phyloP scores from a whole-genome alignment of 441 rosid genomes.

The Sinapis alba region DNA sequence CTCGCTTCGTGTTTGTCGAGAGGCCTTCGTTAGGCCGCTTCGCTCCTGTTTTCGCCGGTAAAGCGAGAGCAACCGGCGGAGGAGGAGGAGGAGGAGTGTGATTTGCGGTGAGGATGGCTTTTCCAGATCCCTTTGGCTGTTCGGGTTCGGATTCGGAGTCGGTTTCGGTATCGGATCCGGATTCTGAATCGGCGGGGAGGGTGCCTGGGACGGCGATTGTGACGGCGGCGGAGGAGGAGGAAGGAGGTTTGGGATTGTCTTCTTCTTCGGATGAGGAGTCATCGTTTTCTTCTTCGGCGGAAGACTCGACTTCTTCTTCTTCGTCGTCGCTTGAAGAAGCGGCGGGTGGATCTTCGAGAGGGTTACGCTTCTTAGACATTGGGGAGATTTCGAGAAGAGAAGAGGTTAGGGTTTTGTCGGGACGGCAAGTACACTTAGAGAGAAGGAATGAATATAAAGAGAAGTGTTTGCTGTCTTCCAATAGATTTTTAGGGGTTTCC shows the following conservation, averaged over 20 bases:
- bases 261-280: constrained; percentile 32
- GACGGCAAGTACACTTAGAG: constrained; percentile 6
- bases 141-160: constrained; percentile 42
- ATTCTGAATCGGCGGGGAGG: constrained; percentile 17
- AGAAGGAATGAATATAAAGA: constrained; percentile 22
- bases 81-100: background rate
- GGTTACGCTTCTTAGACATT: constrained; percentile 33
- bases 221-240: background rate
- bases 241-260: background rate
- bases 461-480: constrained; percentile 25
- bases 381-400: background rate
- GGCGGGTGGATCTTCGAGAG: constrained; percentile 47
- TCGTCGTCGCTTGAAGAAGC: constrained; percentile 46
- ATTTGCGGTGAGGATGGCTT: background rate
- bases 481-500: background rate
- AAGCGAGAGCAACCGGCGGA: background rate
- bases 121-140: background rate
- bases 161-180: constrained; percentile 40
- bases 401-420: constrained; percentile 10
- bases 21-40: constrained; percentile 33
- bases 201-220: background rate
- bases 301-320: constrained; percentile 31
- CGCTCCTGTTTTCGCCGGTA: constrained; percentile 21
- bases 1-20: constrained; percentile 30
- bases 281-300: constrained; percentile 19